These are phyloP conservation scores for Phlebiopsis flavidoalba DNA, from an alignment of 768 basidiomycete species.

Conservation along the genomic window DNA sequence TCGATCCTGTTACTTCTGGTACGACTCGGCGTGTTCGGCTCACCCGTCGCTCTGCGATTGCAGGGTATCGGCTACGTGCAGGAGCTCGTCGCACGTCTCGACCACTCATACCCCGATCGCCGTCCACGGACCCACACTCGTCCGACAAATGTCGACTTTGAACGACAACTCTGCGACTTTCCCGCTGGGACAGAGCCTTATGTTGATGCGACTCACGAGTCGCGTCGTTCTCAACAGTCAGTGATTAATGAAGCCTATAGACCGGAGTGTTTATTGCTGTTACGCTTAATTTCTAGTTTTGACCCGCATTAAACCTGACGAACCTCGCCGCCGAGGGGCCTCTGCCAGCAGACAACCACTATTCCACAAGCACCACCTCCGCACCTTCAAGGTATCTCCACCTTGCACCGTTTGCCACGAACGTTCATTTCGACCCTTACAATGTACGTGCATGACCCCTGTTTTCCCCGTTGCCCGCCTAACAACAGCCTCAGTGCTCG, in stretches of 20 bases:
- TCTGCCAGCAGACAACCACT: slow-evolving; percentile 70
- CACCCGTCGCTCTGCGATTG: slow-evolving; percentile 66
- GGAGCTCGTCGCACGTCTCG: slow-evolving; percentile 77
- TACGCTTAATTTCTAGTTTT: slow-evolving; percentile 39
- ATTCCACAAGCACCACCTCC: slow-evolving; percentile 59
- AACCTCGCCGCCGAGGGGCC: slow-evolving; percentile 70
- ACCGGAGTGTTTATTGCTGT: neutral
- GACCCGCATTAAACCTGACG: slow-evolving; percentile 80
- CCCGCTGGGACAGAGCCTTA: slow-evolving; percentile 72
- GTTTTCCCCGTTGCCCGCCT: neutral
- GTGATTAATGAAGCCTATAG: slow-evolving; percentile 23
- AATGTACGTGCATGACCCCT: slow-evolving; percentile 52
- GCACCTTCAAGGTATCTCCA: slow-evolving; percentile 40
- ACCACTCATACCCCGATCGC: slow-evolving; percentile 68
- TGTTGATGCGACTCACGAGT: slow-evolving; percentile 89
- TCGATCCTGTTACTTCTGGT: slow-evolving; percentile 73
- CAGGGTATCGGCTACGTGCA: slow-evolving; percentile 80
- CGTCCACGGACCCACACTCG: slow-evolving; percentile 67
- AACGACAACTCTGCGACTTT: slow-evolving; percentile 64
- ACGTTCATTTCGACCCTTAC: slow-evolving; percentile 87
- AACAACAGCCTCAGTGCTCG: slow-evolving; percentile 19
- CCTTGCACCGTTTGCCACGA: slow-evolving; percentile 83
- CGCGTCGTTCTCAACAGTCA: slow-evolving; percentile 82
- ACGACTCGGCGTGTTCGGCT: slow-evolving; percentile 78
- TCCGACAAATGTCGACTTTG: slow-evolving; percentile 83